phyloP scores from a whole-genome alignment of 108 stramenopile genomes.

The Nitzschia palea region DNA sequence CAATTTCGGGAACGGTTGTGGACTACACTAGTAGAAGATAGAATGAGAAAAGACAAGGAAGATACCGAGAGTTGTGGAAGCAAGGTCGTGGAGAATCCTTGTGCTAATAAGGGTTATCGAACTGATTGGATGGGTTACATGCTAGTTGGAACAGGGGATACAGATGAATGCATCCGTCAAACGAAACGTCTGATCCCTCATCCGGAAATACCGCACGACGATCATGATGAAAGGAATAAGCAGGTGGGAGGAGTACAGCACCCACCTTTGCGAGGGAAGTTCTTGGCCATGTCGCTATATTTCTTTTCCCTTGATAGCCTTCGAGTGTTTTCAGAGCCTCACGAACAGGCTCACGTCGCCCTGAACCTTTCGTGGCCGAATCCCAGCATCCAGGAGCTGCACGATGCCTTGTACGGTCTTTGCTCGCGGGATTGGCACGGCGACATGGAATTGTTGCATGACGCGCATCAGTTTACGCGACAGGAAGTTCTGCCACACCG shows the following conservation, averaged over 20 bases:
- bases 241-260: conserved; percentile 82
- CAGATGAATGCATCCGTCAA: conserved; percentile 63
- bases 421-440: conserved; percentile 77
- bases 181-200: conserved; percentile 78
- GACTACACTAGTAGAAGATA: conserved; percentile 71
- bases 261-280: conserved; percentile 81
- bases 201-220: conserved; percentile 59
- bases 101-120: conserved; percentile 71
- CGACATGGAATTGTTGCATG: conserved; percentile 71
- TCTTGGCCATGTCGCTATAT: conserved; percentile 91
- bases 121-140: conserved; percentile 53
- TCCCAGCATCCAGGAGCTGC: conserved; percentile 77
- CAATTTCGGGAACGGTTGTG: conserved; percentile 85
- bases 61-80: conserved; percentile 22
- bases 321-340: conserved; percentile 68
- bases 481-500: conserved; percentile 81
- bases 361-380: conserved; percentile 77
- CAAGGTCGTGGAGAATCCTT: conserved; percentile 69
- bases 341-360: conserved; percentile 54
- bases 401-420: conserved; percentile 76
- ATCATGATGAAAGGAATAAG: conserved; percentile 40
- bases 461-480: conserved; percentile 70
- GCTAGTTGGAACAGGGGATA: conserved; percentile 77
- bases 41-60: background rate
- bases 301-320: conserved; percentile 92